A percentile compares a stretch with the other conserved stretches of the same genome.
Evolutionary conservation across 164 flowering plant species (phyloP).

Genomic region (Cinnamomum micranthum): DNA sequence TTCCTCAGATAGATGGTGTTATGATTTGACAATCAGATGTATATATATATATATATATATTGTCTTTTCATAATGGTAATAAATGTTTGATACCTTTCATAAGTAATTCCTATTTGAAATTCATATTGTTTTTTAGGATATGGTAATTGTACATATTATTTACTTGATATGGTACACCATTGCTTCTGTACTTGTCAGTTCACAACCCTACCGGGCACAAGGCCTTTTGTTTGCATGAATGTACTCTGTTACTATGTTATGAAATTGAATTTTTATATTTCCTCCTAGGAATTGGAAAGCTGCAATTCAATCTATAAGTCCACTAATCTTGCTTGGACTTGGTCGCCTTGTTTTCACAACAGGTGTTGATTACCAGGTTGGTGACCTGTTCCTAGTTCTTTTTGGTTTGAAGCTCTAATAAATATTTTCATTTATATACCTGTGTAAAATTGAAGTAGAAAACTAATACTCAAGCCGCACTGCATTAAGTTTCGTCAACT

Average conservation of each 20-base stretch:
- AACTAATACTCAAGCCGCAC: too few relatives aligned
- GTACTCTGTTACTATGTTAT: neutral
- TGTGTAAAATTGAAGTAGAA: too few relatives aligned
- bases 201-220: neutral
- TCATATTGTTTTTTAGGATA: too few relatives aligned
- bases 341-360: slow-evolving; percentile 68
- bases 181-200: neutral
- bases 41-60: too few relatives aligned
- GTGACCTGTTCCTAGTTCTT: neutral
- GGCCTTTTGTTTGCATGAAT: neutral
- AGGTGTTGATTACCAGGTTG: slow-evolving; percentile 88
- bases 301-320: slow-evolving; percentile 56
- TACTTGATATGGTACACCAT: neutral
- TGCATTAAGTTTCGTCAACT: too few relatives aligned
- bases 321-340: slow-evolving; percentile 71
- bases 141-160: too few relatives aligned
- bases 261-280: slow-evolving; percentile 6
- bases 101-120: neutral
- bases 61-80: too few relatives aligned
- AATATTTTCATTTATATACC: too few relatives aligned
- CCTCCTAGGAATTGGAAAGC: slow-evolving; percentile 52
- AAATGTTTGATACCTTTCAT: neutral
- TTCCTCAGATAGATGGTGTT: too few relatives aligned
- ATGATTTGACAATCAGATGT: too few relatives aligned
- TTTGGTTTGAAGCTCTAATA: neutral